Conservation (phyloP, 768 basidiomycete genomes). For the Sporobolomyces pararoseus region DNA sequence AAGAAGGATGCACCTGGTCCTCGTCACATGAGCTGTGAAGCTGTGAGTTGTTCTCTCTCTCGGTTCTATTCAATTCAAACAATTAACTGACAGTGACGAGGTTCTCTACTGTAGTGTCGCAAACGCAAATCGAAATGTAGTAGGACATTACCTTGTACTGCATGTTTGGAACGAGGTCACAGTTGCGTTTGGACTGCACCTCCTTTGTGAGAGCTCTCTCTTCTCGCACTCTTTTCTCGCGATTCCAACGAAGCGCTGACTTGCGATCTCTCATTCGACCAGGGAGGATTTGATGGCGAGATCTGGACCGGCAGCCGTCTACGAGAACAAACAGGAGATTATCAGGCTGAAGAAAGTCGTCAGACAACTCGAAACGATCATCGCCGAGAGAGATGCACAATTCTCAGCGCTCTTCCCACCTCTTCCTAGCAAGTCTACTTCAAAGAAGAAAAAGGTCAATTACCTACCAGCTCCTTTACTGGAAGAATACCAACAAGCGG, state of each 20-base stretch:
- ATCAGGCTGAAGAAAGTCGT: slow-evolving; percentile 5
- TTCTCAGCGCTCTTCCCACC: background rate
- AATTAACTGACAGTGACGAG: background rate
- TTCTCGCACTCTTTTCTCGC: background rate
- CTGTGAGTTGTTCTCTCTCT: background rate
- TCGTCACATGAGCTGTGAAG: slow-evolving; percentile 13
- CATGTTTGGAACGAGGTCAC: background rate
- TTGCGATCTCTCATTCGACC: background rate
- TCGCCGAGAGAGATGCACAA: slow-evolving; percentile 12
- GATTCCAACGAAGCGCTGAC: background rate
- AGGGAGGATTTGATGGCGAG: background rate
- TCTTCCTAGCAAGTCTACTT: background rate
- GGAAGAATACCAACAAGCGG: no score
- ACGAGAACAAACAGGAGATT: slow-evolving; percentile 12
- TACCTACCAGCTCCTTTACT: no score
- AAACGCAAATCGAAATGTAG: slow-evolving; percentile 16
- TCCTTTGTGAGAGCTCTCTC: background rate
- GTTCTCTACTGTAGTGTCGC: background rate
- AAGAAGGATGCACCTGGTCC: background rate
- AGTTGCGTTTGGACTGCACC: slow-evolving; percentile 13
- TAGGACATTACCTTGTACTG: background rate
- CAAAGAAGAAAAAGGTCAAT: no score
- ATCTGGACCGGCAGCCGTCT: background rate
- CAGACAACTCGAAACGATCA: slow-evolving; percentile 6
- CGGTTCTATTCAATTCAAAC: background rate